Evolutionary conservation across 768 basidiomycete species (phyloP), one percentile per base, ranked within the genome.

Genomic region (Boletus sp.): DNA sequence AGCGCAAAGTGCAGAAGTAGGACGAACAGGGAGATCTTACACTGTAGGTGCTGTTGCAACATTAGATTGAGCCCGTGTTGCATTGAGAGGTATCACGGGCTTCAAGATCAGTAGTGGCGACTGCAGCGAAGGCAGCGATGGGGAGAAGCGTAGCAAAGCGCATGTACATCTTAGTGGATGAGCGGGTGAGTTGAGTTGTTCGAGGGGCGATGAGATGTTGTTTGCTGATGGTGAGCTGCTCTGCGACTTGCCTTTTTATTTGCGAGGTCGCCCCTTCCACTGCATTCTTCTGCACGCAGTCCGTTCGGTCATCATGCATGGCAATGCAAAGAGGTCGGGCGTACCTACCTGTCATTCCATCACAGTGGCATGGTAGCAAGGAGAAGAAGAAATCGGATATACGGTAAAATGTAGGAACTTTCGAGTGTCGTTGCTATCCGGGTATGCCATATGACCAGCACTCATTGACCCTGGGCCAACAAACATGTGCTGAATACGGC

Each of bases 201-300:
- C 24, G 24, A 24, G 24, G 3, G 24, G 24, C 20, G 35, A 29
- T 24, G 20, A 18, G 20, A 36, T 18, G 18, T n/a, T 51, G 24
- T 24, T 59, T 41, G 17, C 35, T 47, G 50, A 37, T 36, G 41
- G n/a, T 44, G 33, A 47, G 28, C 0, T 8, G 8, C 9, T 48
- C 28, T 17, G 2, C 7, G 8, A 11, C 36, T 11, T 17, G 20
- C 5, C 28, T 33, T 56, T 57, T 61, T 60, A 61, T 61, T 28
- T 9, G 20, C 10, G 24, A 20, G n/a, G 32, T 24, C 33, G 33
- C 24, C 24, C 24, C 24, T 24, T n/a, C 15, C 17, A 37, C 14
- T 37, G 14, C 0, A 41, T 11, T 11, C n/a, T 5, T 1, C n/a
- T 11, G 8, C n/a, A n/a, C 9, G 9, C 40, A 18, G 40, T 5